Percentiles rank a stretch among this genome's conserved stretches.
Conservation (phyloP, 495 filamentous ascomycete genomes). For the Lasiosphaeriaceae sp. region DNA sequence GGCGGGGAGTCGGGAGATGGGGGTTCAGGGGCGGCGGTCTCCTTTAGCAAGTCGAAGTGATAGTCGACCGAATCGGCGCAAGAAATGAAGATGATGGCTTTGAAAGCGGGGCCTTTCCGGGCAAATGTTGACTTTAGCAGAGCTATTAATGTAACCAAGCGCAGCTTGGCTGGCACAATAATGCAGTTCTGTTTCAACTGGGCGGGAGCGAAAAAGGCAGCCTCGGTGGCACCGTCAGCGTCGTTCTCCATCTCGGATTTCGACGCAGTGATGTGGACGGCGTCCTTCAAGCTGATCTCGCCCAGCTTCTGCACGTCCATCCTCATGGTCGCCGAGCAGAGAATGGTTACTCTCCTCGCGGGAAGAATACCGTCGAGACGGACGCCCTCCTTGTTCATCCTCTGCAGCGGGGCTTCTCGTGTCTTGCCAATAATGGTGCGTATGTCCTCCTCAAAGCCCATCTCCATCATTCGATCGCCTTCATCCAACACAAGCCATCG, state of each 20-base stretch:
- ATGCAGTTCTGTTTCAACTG: slow-evolving; percentile 90
- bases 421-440: slow-evolving; percentile 77
- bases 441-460: slow-evolving; percentile 89
- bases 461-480: slow-evolving; percentile 92
- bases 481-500: slow-evolving; percentile 94
- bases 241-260: slow-evolving; percentile 42
- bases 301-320: slow-evolving; percentile 89
- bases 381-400: slow-evolving; percentile 37
- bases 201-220: slow-evolving; percentile 75
- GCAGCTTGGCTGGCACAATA: slow-evolving; percentile 80
- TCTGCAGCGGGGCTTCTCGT: slow-evolving; percentile 43
- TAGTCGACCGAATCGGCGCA: slow-evolving; percentile 97
- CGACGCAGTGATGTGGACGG: slow-evolving; percentile 77
- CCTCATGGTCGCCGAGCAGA: slow-evolving; percentile 96
- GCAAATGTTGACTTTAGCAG: slow-evolving; percentile 81
- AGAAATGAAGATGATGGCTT: slow-evolving; percentile 92
- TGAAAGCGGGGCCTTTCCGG: slow-evolving; percentile 82
- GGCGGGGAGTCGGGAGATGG: slow-evolving; percentile 24
- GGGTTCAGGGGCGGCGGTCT: slow-evolving; percentile 32
- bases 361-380: slow-evolving; percentile 57
- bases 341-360: slow-evolving; percentile 71
- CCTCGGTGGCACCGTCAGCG: slow-evolving; percentile 46
- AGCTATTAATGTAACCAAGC: slow-evolving; percentile 80
- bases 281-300: slow-evolving; percentile 92
- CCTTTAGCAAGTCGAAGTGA: slow-evolving; percentile 83